phyloP scores from a whole-genome alignment of 106 monocot genomes.

The Apostasia ramifera region DNA sequence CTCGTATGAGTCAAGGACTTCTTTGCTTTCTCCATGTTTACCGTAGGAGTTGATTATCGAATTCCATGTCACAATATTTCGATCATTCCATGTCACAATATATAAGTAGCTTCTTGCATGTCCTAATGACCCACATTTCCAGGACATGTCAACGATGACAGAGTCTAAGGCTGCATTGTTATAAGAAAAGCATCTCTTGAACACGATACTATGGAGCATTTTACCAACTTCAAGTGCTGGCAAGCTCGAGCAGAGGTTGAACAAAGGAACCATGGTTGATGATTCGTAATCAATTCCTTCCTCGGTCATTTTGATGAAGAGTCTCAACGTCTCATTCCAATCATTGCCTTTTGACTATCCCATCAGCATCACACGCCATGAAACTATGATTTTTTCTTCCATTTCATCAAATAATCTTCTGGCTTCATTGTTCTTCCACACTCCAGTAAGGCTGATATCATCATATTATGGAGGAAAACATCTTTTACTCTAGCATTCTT shows the following conservation, averaged over 20 bases:
- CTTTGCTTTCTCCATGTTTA: slow-evolving; percentile 20
- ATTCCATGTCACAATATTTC: slow-evolving; percentile 6
- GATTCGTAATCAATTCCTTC: slow-evolving; percentile 2
- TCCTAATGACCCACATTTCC: slow-evolving; percentile 28
- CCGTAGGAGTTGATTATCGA: slow-evolving; percentile 26
- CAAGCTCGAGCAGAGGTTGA: slow-evolving; percentile 1
- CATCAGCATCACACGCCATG: slow-evolving; percentile 24
- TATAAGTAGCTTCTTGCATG: slow-evolving; percentile 16
- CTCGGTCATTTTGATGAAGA: slow-evolving; percentile 20
- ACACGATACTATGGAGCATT: neutral
- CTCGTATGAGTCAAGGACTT: slow-evolving; percentile 18
- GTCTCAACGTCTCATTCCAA: slow-evolving; percentile 15
- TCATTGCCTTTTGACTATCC: slow-evolving; percentile 11
- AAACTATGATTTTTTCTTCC: slow-evolving; percentile 8
- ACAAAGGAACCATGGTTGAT: neutral
- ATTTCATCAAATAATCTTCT: slow-evolving; percentile 7
- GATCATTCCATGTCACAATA: slow-evolving; percentile 2
- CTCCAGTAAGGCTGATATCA: neutral
- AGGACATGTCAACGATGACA: slow-evolving; percentile 22
- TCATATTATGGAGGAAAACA: slow-evolving; percentile 5
- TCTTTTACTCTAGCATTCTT: neutral
- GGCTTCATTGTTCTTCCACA: neutral
- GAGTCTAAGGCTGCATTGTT: neutral
- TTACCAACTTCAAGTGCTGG: neutral
- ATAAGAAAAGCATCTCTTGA: slow-evolving; percentile 4